phyloP scores from a whole-genome alignment of 768 basidiomycete genomes.

The Chalciporus sphaerocephalus region DNA sequence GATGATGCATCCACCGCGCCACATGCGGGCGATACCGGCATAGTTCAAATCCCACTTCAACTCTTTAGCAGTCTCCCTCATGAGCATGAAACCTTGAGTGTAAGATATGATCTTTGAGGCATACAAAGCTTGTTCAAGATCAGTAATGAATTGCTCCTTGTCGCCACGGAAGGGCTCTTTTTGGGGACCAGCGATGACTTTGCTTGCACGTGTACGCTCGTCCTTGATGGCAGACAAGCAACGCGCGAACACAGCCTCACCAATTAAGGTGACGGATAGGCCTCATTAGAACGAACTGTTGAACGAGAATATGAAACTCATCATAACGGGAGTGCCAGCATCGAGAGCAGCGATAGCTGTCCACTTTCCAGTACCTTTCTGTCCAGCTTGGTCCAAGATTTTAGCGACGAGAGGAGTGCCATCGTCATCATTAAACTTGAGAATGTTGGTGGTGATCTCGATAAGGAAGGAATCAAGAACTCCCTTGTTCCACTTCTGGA shows the following conservation, averaged over 20 bases:
- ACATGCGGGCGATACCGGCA: conserved; percentile 96
- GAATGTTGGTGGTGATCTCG: conserved; percentile 95
- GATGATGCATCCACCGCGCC: conserved; percentile 99
- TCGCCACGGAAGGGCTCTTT: conserved; percentile 94
- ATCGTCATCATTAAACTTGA: conserved; percentile 95
- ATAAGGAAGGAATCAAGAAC: conserved; percentile 99
- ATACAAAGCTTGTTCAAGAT: conserved; percentile 98
- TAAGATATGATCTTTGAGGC: conserved; percentile 99
- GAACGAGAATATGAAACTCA: conserved; percentile 1
- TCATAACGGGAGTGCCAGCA: conserved; percentile 76
- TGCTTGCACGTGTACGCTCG: conserved; percentile 91
- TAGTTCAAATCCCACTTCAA: conserved; percentile 92
- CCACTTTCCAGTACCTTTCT: conserved; percentile 99
- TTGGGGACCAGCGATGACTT: conserved; percentile 83
- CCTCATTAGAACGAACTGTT: conserved; percentile 8
- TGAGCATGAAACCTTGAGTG: conserved; percentile 99
- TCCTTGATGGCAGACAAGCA: conserved; percentile 96
- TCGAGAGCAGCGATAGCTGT: conserved; percentile 97
- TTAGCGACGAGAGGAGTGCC: conserved; percentile 87
- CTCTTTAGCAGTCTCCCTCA: conserved; percentile 98
- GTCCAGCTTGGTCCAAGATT: conserved; percentile 94
- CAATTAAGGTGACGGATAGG: conserved; percentile 86
- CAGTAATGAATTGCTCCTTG: conserved; percentile 98
- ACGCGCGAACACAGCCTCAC: conserved; percentile 98
- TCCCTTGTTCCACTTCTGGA: conserved; percentile 94